Evolutionary conservation across 352 stramenopile species (phyloP), one percentile per base, ranked within the genome.

Genomic region (Globisporangium acanthophoron): DNA sequence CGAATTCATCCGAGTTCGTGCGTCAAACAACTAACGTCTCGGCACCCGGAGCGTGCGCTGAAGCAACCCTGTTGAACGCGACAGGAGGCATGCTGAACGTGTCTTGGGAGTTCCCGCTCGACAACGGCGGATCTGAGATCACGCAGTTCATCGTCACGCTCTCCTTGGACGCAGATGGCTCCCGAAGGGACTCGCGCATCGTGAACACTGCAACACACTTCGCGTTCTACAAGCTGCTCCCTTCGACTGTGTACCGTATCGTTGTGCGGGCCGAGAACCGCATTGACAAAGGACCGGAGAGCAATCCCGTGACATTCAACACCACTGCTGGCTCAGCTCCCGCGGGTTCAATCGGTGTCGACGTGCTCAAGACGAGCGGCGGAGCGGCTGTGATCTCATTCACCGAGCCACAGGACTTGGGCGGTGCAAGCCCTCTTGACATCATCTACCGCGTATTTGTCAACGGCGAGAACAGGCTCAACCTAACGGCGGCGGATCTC

Each of bases 371-470:
- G 20, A 66, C 65, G 0, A 88, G 72, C 0, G 78, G 80, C 11
- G 80, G 80, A 6, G 80, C 76, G 27, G 72, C 69, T 4, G 12
- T 58, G 20, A 73, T 90, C 24, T 56, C 53, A 2, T 86, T 90
- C 57, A 70, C 74, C n/a, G 73, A 83, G 11, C 80, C 80, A 0
- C 43, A 70, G 0, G 80, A 90, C 47, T 50, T 87, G 8, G 80
- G 80, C 6, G 80, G 80, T 16, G 69, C 64, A 2, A 31, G 31
- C 12, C 51, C 62, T 1, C 63, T 48, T 20, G 48, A 73, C 8
- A 75, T 90, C 58, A 41, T 70, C 3, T 90, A 88, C 45, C 65
- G 54, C 37, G 62, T 90, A 2, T 77, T 74, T 44, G 58, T 87
- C 0, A 71, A 88, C 52, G 56, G 47, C 21, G 58, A 74, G 6